Evolutionary conservation across 352 stramenopile genomes (phyloP), one percentile per base, ranked within the genome.

Genomic region (Phytophthora crassamura): DNA sequence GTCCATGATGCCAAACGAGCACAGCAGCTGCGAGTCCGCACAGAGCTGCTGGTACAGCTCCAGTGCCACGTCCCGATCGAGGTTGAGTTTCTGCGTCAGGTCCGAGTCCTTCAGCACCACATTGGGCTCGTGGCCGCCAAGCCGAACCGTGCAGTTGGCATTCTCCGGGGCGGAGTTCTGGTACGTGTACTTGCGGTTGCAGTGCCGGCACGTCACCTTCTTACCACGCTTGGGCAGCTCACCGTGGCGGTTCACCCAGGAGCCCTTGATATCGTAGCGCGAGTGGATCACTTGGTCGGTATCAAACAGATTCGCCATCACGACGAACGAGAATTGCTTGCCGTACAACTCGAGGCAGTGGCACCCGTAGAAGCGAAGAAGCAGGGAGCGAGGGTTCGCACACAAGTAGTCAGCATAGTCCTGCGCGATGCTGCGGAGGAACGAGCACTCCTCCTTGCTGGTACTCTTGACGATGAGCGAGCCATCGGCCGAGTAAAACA

Each of bases 281-380:
- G 75, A 89, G 69, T 98, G 88, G 64, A 97, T 95, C 12, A 89
- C 63, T 47, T 94, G 84, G 7, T 94, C 77, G 6, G 88, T 96
- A 67, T 97, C 87, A 43, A 98, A 97, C 22, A 98, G 64, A 67
- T 98, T 98, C 30, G 86, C 88, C 91, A 98, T 98, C 30, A 98
- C 91, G 9, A 98, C 86, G 41, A 98, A 98, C 28, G 78, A 94
- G 33, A 97, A 96, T 69, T 94, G 80, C 56, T 96, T 91, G n/a
- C 90, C 87, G 63, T 97, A 97, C 39, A 98, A 60, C 55, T 94
- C 80, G 36, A 98, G 73, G 39, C 86, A 92, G 59, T 98, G 91
- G 49, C 90, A 97, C 6, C 92, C 92, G 54, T 97, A 96, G 34
- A 97, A 97, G 36, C 92, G 90, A 32, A 90, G 91, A 18, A 98